Evolutionary conservation across 2,329 filamentous ascomycete genomes (phyloP).

Genomic region (Cladophialophora chaetospira): DNA sequence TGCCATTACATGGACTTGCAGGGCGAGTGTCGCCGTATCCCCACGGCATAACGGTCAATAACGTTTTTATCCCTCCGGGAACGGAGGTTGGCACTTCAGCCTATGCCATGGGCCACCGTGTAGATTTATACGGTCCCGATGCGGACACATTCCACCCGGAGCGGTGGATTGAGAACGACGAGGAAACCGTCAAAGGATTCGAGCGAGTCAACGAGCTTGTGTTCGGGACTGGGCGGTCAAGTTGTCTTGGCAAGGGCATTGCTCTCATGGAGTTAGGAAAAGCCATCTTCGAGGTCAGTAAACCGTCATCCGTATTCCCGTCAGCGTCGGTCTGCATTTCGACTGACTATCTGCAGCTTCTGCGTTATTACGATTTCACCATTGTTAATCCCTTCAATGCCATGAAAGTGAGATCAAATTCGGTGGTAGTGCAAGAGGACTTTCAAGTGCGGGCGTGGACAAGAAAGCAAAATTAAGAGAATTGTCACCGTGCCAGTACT

Average conservation of each 20-base stretch:
- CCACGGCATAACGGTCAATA: background rate
- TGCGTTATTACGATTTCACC: background rate
- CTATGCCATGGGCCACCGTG: conserved; percentile 42
- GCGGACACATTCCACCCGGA: conserved; percentile 51
- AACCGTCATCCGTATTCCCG: no score
- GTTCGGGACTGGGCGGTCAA: conserved; percentile 49
- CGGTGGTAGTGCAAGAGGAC: conserved; percentile 2
- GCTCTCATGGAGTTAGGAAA: conserved; percentile 55
- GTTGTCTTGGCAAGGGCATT: conserved; percentile 52
- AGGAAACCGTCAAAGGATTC: conserved; percentile 42
- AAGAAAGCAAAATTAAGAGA: background rate
- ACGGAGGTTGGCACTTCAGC: conserved; percentile 1
- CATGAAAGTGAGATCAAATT: conserved; percentile 1
- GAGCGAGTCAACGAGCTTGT: conserved; percentile 46
- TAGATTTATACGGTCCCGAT: conserved; percentile 44
- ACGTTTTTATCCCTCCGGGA: background rate
- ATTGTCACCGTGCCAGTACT: no score
- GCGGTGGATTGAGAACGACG: conserved; percentile 50
- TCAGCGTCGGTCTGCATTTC: background rate
- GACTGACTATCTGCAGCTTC: background rate
- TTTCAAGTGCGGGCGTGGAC: conserved; percentile 2
- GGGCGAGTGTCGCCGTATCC: background rate
- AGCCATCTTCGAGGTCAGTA: conserved; percentile 3
- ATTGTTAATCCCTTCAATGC: background rate
- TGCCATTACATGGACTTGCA: background rate